A percentile compares a stretch with the other conserved stretches of the same genome.
These are phyloP conservation scores for Pichia nanzhaoensis DNA, from an alignment of 805 yeast genomes.

Conservation along the genomic window DNA sequence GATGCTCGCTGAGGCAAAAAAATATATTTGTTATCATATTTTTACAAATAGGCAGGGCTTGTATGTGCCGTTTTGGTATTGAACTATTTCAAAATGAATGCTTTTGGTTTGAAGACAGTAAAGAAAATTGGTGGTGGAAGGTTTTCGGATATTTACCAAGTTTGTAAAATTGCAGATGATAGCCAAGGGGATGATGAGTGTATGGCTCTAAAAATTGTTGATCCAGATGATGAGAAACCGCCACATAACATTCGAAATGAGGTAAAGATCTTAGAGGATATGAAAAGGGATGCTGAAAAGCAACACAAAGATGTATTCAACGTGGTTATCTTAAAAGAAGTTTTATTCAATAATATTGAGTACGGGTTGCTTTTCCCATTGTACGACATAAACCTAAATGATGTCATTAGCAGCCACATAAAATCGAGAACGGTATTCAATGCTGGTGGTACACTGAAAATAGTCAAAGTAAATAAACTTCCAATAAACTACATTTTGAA, in stretches of 20 bases:
- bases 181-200: constrained; percentile 21
- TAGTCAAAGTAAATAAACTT: constrained; percentile 15
- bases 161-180: constrained; percentile 8
- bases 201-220: constrained; percentile 43
- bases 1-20: too few relatives aligned
- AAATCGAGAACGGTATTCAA: constrained; percentile 25
- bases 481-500: constrained; percentile 14
- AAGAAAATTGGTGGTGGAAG: constrained; percentile 35
- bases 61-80: too few relatives aligned
- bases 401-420: constrained; percentile 29
- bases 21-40: too few relatives aligned
- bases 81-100: constrained; percentile 2
- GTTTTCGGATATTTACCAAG: constrained; percentile 35
- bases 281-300: constrained; percentile 9
- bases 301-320: background rate
- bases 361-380: constrained; percentile 38
- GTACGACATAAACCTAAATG: constrained; percentile 31
- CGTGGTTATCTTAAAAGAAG: constrained; percentile 16
- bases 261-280: constrained; percentile 30
- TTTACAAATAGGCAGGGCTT: too few relatives aligned
- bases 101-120: constrained; percentile 14
- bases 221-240: constrained; percentile 43
- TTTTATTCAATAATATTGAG: constrained; percentile 25
- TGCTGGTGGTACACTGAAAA: constrained; percentile 15
- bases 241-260: constrained; percentile 51